A percentile compares a stretch with the other conserved stretches of the same genome.
These are phyloP conservation scores for Blastobotrys mokoenaii DNA, from an alignment of 805 yeast species.

Conservation along the genomic window DNA sequence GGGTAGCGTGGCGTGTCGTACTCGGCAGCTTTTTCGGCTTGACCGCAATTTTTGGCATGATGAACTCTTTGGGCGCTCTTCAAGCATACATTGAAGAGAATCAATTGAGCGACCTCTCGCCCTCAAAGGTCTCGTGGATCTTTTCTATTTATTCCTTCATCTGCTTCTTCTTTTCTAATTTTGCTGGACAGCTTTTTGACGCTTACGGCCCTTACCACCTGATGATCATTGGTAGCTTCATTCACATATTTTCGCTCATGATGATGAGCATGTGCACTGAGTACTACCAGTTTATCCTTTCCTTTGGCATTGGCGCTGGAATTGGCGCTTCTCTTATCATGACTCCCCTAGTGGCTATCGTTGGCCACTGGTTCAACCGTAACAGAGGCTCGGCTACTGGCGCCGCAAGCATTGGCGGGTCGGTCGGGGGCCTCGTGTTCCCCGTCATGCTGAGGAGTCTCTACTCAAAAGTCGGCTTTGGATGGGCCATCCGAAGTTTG, in stretches of 20 bases:
- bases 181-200: slow-evolving; percentile 57
- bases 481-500: slow-evolving; percentile 52
- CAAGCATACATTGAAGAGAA: slow-evolving; percentile 50
- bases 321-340: slow-evolving; percentile 52
- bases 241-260: slow-evolving; percentile 46
- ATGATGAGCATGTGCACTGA: slow-evolving; percentile 47
- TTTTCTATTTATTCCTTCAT: slow-evolving; percentile 49
- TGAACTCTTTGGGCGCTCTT: slow-evolving; percentile 54
- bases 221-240: slow-evolving; percentile 35
- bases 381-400: slow-evolving; percentile 53
- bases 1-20: slow-evolving; percentile 45
- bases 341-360: slow-evolving; percentile 52
- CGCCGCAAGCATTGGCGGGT: slow-evolving; percentile 45
- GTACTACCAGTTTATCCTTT: slow-evolving; percentile 53
- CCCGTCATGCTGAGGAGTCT: slow-evolving; percentile 43
- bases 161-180: slow-evolving; percentile 39
- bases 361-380: slow-evolving; percentile 56
- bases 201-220: slow-evolving; percentile 42
- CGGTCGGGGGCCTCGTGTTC: slow-evolving; percentile 48
- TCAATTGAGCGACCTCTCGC: slow-evolving; percentile 39
- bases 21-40: slow-evolving; percentile 53
- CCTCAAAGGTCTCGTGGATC: slow-evolving; percentile 53
- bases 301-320: slow-evolving; percentile 51
- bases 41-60: slow-evolving; percentile 44
- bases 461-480: slow-evolving; percentile 43